These are phyloP conservation scores for Eucalyptus sp. DNA, from an alignment of 345 rosid species.

Conservation along the genomic window DNA sequence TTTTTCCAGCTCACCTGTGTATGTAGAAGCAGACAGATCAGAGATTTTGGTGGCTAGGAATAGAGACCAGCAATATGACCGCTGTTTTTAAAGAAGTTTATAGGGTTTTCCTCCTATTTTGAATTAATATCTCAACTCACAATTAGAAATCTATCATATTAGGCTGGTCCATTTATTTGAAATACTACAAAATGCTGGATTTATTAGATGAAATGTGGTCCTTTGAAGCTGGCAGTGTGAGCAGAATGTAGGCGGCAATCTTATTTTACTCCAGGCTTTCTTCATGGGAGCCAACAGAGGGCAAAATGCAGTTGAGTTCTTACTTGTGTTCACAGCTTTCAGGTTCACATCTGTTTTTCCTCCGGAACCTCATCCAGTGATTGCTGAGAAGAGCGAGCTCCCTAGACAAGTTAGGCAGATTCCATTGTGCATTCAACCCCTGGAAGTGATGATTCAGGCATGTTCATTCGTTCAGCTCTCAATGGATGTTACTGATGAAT, in stretches of 20 bases:
- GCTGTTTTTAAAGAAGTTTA: neutral
- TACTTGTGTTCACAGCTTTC: slow-evolving; percentile 49
- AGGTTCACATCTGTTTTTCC: slow-evolving; percentile 86
- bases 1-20: neutral
- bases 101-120: neutral
- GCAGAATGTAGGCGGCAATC: neutral
- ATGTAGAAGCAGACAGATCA: neutral
- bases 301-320: neutral
- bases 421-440: slow-evolving; percentile 57
- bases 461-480: neutral
- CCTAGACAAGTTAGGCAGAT: slow-evolving; percentile 32
- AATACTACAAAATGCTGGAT: neutral
- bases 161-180: neutral
- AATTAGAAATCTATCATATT: neutral
- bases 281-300: neutral
- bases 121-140: neutral
- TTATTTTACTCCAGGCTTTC: neutral
- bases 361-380: slow-evolving; percentile 83
- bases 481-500: neutral
- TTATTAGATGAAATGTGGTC: neutral
- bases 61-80: neutral
- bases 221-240: neutral
- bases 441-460: slow-evolving; percentile 95
- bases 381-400: slow-evolving; percentile 23
- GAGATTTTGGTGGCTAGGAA: neutral